These are phyloP conservation scores for Fusarium setosum DNA, from an alignment of 2,329 filamentous ascomycete species.

Conservation along the genomic window DNA sequence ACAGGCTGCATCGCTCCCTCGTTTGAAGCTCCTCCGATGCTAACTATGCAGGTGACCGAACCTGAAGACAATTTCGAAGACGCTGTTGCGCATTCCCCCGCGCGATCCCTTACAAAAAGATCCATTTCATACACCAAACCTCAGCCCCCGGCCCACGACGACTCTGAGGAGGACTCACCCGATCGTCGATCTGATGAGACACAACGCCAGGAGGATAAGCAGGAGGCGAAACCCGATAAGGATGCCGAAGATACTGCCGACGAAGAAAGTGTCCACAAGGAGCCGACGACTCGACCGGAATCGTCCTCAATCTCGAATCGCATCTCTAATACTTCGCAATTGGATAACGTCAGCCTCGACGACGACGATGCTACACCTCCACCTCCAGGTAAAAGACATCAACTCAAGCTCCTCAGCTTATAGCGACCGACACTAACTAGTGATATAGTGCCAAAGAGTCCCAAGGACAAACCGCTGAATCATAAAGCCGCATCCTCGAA, in stretches of 20 bases:
- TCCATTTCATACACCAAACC: conserved; percentile 49
- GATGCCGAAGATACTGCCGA: conserved; percentile 28
- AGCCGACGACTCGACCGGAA: conserved; percentile 42
- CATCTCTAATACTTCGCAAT: conserved; percentile 59
- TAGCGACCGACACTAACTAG: conserved; percentile 32
- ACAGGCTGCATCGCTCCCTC: conserved; percentile 24
- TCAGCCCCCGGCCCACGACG: conserved; percentile 36
- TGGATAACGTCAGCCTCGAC: conserved; percentile 75
- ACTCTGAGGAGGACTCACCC: conserved; percentile 13
- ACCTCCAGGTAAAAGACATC: conserved; percentile 46
- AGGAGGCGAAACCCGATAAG: conserved; percentile 24
- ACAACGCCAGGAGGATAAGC: conserved; percentile 13
- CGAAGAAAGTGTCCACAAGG: conserved; percentile 25
- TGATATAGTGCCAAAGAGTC: conserved; percentile 45
- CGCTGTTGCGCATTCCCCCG: conserved; percentile 74
- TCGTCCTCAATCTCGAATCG: conserved; percentile 56
- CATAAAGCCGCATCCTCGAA: conserved; percentile 72
- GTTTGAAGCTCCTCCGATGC: conserved; percentile 18
- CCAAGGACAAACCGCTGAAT: conserved; percentile 52
- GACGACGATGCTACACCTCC: conserved; percentile 56
- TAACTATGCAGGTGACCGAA: conserved; percentile 44
- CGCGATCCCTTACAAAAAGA: conserved; percentile 72
- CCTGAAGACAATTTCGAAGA: conserved; percentile 76
- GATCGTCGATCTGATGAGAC: conserved; percentile 25
- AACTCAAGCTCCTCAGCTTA: not conserved